Conservation (phyloP, 805 yeast species). For the Yarrowia keelungensis region DNA sequence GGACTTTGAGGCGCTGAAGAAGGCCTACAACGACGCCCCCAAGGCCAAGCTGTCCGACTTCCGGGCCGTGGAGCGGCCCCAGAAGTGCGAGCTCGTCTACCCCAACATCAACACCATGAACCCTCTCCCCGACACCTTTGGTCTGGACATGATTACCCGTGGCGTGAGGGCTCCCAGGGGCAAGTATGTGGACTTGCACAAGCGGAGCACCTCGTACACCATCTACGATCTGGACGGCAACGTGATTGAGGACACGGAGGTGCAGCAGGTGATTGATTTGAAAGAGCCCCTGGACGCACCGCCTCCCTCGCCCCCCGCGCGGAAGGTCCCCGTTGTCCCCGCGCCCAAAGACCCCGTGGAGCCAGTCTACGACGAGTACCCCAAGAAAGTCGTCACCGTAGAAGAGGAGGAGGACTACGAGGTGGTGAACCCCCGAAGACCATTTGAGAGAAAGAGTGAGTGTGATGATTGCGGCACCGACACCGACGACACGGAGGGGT, state of each 20-base stretch:
- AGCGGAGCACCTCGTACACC: constrained; percentile 13
- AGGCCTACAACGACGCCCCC: constrained; percentile 57
- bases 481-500: background rate
- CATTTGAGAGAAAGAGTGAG: constrained; percentile 36
- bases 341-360: constrained; percentile 28
- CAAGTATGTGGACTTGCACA: constrained; percentile 30
- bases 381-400: constrained; percentile 11
- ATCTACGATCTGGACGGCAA: constrained; percentile 28
- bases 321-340: constrained; percentile 18
- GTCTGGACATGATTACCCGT: constrained; percentile 24
- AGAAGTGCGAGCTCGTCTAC: constrained; percentile 35
- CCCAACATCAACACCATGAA: constrained; percentile 40
- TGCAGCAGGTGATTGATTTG: constrained; percentile 14
- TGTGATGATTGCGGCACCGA: constrained; percentile 22
- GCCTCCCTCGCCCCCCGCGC: constrained; percentile 13
- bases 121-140: constrained; percentile 37
- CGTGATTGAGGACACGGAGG: constrained; percentile 23
- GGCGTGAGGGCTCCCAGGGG: constrained; percentile 34
- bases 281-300: constrained; percentile 18
- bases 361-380: constrained; percentile 33
- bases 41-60: constrained; percentile 56
- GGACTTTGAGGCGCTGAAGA: constrained; percentile 69
- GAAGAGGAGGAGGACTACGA: constrained; percentile 21
- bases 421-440: constrained; percentile 19
- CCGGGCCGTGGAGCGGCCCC: constrained; percentile 36